phyloP scores from a whole-genome alignment of 352 stramenopile genomes.

The Phytophthora citrophthora region DNA sequence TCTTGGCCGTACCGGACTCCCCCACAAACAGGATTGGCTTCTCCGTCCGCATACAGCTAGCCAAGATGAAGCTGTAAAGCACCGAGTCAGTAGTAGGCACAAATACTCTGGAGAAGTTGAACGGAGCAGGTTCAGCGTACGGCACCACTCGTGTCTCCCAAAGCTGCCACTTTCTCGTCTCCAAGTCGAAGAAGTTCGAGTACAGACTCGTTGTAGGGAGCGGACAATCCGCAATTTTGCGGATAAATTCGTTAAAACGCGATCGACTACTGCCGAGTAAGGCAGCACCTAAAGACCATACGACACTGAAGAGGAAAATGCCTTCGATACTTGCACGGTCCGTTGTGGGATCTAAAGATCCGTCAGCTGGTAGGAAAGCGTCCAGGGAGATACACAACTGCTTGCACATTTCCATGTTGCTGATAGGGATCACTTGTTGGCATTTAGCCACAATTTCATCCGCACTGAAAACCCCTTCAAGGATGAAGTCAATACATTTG shows the following conservation, averaged over 20 bases:
- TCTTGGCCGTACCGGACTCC: constrained; percentile 95
- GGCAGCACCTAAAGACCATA: constrained; percentile 93
- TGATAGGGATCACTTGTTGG: constrained; percentile 93
- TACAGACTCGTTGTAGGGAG: constrained; percentile 87
- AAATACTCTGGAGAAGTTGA: constrained; percentile 96
- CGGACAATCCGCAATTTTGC: constrained; percentile 79
- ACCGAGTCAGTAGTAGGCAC: constrained; percentile 96
- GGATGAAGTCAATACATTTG: constrained; percentile 92
- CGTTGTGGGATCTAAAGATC: constrained; percentile 45
- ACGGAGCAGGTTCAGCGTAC: constrained; percentile 93
- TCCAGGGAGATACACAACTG: constrained; percentile 94
- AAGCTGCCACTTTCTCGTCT: constrained; percentile 90
- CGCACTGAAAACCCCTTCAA: constrained; percentile 89
- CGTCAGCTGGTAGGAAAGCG: constrained; percentile 76
- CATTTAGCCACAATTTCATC: constrained; percentile 92
- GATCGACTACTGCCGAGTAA: constrained; percentile 79
- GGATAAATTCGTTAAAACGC: constrained; percentile 93
- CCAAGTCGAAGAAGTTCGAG: constrained; percentile 91
- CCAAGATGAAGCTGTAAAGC: constrained; percentile 93
- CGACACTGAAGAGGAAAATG: constrained; percentile 93
- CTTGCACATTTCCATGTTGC: constrained; percentile 96
- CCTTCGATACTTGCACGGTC: constrained; percentile 86
- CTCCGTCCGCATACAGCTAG: constrained; percentile 86
- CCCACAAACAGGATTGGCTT: constrained; percentile 94
- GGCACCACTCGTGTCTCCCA: constrained; percentile 87